Evolutionary conservation across 2,329 filamentous ascomycete genomes (phyloP), one percentile per base, ranked within the genome.

Genomic region (Neofusicoccum umdonicola): DNA sequence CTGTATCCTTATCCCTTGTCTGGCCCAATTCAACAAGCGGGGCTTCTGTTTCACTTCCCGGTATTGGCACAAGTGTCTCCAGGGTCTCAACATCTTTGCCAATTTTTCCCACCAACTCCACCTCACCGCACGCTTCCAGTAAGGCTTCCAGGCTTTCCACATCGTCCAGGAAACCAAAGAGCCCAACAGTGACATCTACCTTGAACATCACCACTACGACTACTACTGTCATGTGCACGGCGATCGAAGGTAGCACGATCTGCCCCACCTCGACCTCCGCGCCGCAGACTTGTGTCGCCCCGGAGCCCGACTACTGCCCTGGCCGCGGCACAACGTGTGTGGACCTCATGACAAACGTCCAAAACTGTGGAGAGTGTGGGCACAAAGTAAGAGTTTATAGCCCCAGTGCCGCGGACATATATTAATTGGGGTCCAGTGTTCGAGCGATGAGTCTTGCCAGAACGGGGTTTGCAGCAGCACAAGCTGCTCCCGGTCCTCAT

Each of bases 381-480:
- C n/a, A 47, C 34, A 45, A 44, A n/a, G 60, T 63, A 54, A 34
- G 58, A 11, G 6, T 27, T 4, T 51, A 13, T 39, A 8, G 31
- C 12, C 65, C 13, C 58, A 71, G 72, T 11, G 62, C 66, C 11
- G 76, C 73, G 63, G 67, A 66, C 57, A 74, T 19, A 51, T 2
- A 51, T 31, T 62, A n/a, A 62, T 3, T n/a, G 1, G 15, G 27
- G 9, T 71, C 41, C 17, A 34, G 4, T 77, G 75, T 63, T 57
- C 67, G 2, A 19, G 50, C 2, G 70, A 69, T 31, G 27, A 31
- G 5, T 48, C 62, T 13, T 77, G 75, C 60, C 67, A 69, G n/a
- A 77, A 77, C 64, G 75, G 75, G 15, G 72, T 75, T 0, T 77
- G 75, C 65, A 69, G 69, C 8, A 70, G 68, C 1, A 65, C 63